Evolutionary conservation across 169 alveolate genomes (phyloP).

Genomic region (Amoebophrya sp.): DNA sequence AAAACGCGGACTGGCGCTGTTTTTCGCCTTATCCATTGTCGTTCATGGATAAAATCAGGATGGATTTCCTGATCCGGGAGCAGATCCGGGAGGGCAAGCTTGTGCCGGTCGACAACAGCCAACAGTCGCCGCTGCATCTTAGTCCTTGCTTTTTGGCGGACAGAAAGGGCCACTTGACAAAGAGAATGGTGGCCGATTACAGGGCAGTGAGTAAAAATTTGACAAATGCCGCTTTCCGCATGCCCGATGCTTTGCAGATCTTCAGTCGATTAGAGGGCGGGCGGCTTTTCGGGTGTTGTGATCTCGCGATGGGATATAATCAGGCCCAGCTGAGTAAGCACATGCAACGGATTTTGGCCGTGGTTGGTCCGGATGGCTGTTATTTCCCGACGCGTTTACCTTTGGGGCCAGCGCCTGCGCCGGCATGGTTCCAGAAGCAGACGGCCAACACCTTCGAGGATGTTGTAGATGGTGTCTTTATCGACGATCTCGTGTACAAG

Average conservation of each 20-base stretch:
- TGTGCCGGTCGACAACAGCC: neutral
- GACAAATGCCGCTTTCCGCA: neutral
- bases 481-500: neutral
- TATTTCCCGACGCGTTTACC: neutral
- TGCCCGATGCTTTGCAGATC: neutral
- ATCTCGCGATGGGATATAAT: neutral
- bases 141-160: neutral
- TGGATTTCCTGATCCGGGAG: neutral
- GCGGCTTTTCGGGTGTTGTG: neutral
- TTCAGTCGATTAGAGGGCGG: neutral
- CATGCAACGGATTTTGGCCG: neutral
- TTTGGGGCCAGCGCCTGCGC: neutral
- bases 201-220: neutral
- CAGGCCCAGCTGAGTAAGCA: neutral
- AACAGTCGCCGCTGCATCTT: neutral
- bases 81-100: neutral
- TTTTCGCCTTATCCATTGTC: neutral
- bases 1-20: neutral
- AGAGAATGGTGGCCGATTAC: neutral
- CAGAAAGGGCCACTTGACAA: neutral
- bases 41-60: neutral
- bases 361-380: neutral
- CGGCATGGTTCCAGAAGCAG: neutral
- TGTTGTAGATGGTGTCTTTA: neutral
- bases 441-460: neutral